Percentiles rank a stretch among this genome's conserved stretches.
Evolutionary conservation across 768 basidiomycete species (phyloP).

Genomic region (Xerocomellus chrysenteron): DNA sequence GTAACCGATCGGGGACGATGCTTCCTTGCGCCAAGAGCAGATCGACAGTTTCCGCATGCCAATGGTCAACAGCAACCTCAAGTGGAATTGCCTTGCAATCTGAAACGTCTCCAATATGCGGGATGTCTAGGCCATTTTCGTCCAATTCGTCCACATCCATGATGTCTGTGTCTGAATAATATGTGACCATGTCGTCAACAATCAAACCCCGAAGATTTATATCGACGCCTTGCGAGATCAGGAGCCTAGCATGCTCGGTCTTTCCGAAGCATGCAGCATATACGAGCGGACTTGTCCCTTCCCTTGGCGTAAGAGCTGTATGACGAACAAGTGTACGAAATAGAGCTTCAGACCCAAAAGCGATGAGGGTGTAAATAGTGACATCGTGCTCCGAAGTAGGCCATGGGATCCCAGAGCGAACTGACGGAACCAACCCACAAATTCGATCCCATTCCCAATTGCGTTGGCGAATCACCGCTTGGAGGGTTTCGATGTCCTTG

Average conservation of each 20-base stretch:
- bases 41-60: background rate
- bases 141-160: background rate
- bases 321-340: background rate
- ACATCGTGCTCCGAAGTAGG: background rate
- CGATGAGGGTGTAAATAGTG: background rate
- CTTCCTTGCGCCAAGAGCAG: background rate
- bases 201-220: background rate
- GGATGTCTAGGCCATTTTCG: background rate
- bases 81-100: background rate
- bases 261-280: slow-evolving; percentile 1
- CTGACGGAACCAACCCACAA: background rate
- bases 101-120: background rate
- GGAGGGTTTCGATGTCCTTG: background rate
- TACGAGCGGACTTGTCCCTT: slow-evolving; percentile 3
- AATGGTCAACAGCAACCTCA: background rate
- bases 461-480: background rate
- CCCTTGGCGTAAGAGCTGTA: background rate
- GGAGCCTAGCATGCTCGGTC: background rate
- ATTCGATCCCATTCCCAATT: background rate
- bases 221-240: background rate
- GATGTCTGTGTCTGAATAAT: background rate
- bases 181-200: background rate
- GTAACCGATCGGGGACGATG: background rate
- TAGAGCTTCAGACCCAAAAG: background rate
- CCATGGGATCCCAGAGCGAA: background rate